A percentile compares a stretch with the other conserved stretches of the same genome.
Conservation (phyloP, 768 basidiomycete genomes). For the Nidularia sp. region DNA sequence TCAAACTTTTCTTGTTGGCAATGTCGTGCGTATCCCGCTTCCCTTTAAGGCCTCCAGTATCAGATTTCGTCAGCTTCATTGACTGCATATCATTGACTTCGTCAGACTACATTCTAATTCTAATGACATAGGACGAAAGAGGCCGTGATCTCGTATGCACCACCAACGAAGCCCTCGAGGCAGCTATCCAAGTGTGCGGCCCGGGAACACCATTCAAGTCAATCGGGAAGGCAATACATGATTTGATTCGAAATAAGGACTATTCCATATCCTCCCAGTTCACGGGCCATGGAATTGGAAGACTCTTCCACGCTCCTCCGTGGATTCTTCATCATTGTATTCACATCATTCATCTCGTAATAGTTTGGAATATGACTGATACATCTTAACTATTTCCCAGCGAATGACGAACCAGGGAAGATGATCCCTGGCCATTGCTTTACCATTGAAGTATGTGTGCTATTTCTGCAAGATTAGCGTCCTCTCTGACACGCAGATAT, state of each 20-base stretch:
- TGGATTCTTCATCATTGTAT: conserved; percentile 79
- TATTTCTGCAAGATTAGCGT: neutral
- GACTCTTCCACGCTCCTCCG: conserved; percentile 73
- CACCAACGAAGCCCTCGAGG: conserved; percentile 61
- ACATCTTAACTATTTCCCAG: conserved; percentile 28
- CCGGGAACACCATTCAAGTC: conserved; percentile 64
- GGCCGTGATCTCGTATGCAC: conserved; percentile 63
- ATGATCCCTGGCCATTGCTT: conserved; percentile 90
- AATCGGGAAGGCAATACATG: conserved; percentile 72
- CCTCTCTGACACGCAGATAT: neutral
- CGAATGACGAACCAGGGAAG: conserved; percentile 75
- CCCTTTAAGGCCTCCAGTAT: conserved; percentile 7
- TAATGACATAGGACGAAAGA: conserved; percentile 51
- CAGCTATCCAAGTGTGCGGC: conserved; percentile 71
- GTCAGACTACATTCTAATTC: neutral
- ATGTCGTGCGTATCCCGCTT: conserved; percentile 45
- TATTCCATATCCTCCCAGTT: conserved; percentile 72
- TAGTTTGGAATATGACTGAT: neutral
- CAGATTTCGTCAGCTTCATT: neutral
- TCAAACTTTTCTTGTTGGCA: conserved; percentile 74
- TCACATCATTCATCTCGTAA: conserved; percentile 12
- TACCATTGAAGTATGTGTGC: conserved; percentile 72
- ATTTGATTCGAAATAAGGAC: conserved; percentile 29
- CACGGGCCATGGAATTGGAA: conserved; percentile 86
- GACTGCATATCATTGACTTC: neutral